These are phyloP conservation scores for Paracoccidioides lutzii DNA, from an alignment of 2,329 filamentous ascomycete species.

Conservation along the genomic window DNA sequence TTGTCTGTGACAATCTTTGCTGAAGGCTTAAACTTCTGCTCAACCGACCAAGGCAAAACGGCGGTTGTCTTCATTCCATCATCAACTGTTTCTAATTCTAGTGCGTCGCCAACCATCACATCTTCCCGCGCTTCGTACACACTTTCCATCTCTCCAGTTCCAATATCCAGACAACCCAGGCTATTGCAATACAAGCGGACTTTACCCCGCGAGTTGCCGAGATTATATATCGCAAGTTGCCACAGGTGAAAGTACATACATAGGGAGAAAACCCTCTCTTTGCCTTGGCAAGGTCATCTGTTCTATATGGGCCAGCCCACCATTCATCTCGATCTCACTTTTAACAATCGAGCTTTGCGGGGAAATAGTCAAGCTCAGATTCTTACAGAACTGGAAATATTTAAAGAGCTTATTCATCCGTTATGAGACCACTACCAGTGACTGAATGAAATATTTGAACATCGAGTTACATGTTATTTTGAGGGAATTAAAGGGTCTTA, in stretches of 20 bases:
- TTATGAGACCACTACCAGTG: not conserved
- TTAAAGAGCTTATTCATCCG: not conserved
- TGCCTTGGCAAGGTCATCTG: not conserved
- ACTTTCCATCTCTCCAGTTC: not conserved
- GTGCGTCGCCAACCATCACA: not conserved
- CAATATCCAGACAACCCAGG: no score
- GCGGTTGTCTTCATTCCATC: not conserved
- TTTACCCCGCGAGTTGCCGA: not conserved
- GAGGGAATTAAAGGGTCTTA: not conserved
- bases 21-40: not conserved
- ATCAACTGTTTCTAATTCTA: not conserved
- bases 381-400: not conserved
- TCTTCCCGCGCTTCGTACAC: not conserved
- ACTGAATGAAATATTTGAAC: not conserved
- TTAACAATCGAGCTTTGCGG: not conserved
- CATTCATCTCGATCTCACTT: not conserved
- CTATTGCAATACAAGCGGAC: not conserved
- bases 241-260: not conserved
- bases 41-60: not conserved
- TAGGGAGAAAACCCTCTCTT: not conserved
- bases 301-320: not conserved
- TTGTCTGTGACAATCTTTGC: not conserved
- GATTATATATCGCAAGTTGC: not conserved
- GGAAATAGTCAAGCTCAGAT: not conserved
- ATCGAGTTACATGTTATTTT: not conserved